Base-by-base conservation (phyloP, 2,329 filamentous ascomycete genomes). In the Phaeosphaeria sp. region DNA sequence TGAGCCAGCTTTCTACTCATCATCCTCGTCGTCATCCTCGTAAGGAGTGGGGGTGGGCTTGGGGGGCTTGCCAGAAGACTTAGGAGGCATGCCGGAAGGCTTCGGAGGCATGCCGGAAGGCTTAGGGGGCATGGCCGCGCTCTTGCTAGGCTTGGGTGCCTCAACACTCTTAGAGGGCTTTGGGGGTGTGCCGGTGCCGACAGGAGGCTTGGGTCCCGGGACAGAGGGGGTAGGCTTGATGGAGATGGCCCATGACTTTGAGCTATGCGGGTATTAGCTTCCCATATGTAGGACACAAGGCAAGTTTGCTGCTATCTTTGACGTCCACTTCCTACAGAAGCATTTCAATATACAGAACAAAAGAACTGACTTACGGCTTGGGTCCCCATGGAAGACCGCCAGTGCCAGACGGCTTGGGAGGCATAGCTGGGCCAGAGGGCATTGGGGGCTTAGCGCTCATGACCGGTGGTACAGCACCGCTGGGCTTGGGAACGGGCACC, bases 21-120 rank as follows among this genome's bases (percentile, higher is more conserved):
- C 25, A 9, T 27, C 25, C 25, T 27, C 25, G 5, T 27, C 25
- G 25, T 27, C 25, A 27, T 49, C 59, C 9, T 59, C 56, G 18
- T 60, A 54, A 21, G 47, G 44, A 18, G 55, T 59, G 13, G 61
- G 50, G 36, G 57, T 64, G 15, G 62, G 62, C 30, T 25, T 20
- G 11, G 57, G 63, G 15, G 62, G 62, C 30, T 25, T 20, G 11
- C 21, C 46, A 10, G 25, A 11, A 11, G 25, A 30, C 25, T 30
- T 30, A 11, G 25, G 5, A 11, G 25, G 25, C 25, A 6, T 30
- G 25, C 5, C 25, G 25, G n/a, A n/a, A n/a, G 25, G 25, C 25
- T 30, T 11, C 5, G 25, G 6, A 30, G 25, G 6, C 6, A 5
- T 30, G 6, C 11, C 11, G 30, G 30, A 13, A 13, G 30, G 30